Percentiles rank a stretch among this genome's conserved stretches.
These are phyloP conservation scores for Capsicum chinense DNA, from an alignment of 257 asterid genomes.

Conservation along the genomic window DNA sequence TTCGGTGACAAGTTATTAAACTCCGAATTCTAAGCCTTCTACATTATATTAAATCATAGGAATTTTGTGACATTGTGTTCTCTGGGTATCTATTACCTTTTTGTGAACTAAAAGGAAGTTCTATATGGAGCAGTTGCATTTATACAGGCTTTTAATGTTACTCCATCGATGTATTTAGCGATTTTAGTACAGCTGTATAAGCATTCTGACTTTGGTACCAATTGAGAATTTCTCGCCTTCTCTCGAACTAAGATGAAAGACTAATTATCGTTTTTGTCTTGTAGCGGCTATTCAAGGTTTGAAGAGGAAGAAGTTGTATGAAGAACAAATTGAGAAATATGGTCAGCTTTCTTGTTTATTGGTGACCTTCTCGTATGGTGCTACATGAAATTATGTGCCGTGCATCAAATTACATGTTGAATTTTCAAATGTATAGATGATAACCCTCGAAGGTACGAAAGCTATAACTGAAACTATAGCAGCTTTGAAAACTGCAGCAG, in stretches of 20 bases:
- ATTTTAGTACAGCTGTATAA: neutral
- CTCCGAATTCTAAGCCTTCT: no score
- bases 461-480: slow-evolving; percentile 77
- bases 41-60: no score
- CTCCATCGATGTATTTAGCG: no score
- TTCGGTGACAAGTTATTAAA: neutral
- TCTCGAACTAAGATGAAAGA: neutral
- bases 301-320: slow-evolving; percentile 82
- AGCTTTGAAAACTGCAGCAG: slow-evolving; percentile 72
- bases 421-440: slow-evolving; percentile 55
- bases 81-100: no score
- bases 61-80: no score
- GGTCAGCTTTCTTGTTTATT: slow-evolving; percentile 37
- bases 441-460: slow-evolving; percentile 68
- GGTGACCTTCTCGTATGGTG: no score
- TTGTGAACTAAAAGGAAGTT: no score
- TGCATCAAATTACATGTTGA: neutral
- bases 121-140: no score
- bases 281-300: slow-evolving; percentile 82
- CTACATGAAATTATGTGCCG: no score
- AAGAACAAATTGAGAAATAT: slow-evolving; percentile 79
- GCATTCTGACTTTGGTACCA: neutral
- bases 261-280: neutral
- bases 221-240: neutral
- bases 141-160: no score